phyloP scores from a whole-genome alignment of 1,139 yeast species.

The Hemisphaericaspora lyxosophila region DNA sequence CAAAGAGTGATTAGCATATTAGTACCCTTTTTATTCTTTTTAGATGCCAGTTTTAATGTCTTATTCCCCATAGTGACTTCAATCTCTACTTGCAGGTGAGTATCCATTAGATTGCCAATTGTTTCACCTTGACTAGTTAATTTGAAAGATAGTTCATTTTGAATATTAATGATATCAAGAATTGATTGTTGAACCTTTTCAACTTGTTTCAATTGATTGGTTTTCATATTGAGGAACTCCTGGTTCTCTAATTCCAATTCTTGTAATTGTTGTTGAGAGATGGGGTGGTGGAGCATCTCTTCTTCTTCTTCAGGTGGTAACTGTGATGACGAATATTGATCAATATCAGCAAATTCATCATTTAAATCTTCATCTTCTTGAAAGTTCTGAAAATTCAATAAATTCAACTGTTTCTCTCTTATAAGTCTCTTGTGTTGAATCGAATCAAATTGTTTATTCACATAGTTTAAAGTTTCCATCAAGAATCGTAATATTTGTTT shows the following conservation, averaged over 20 bases:
- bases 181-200: conserved; percentile 74
- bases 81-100: conserved; percentile 66
- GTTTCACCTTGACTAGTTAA: conserved; percentile 73
- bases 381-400: conserved; percentile 44
- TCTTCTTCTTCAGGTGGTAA: conserved; percentile 8
- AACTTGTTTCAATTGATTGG: conserved; percentile 67
- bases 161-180: conserved; percentile 76
- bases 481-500: conserved; percentile 42
- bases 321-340: conserved; percentile 4
- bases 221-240: conserved; percentile 58
- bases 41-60: conserved; percentile 69
- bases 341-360: conserved; percentile 9
- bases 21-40: conserved; percentile 69
- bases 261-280: conserved; percentile 59
- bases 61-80: conserved; percentile 76
- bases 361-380: conserved; percentile 29
- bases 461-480: conserved; percentile 32
- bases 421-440: conserved; percentile 43
- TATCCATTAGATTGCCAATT: conserved; percentile 64
- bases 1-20: conserved; percentile 63
- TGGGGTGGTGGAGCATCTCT: too few relatives aligned
- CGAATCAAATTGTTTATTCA: conserved; percentile 36
- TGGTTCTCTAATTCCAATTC: conserved; percentile 72
- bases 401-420: conserved; percentile 42
- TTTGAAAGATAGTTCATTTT: conserved; percentile 75